phyloP scores from a whole-genome alignment of 306 rosid genomes.

The Crotalaria pallida region DNA sequence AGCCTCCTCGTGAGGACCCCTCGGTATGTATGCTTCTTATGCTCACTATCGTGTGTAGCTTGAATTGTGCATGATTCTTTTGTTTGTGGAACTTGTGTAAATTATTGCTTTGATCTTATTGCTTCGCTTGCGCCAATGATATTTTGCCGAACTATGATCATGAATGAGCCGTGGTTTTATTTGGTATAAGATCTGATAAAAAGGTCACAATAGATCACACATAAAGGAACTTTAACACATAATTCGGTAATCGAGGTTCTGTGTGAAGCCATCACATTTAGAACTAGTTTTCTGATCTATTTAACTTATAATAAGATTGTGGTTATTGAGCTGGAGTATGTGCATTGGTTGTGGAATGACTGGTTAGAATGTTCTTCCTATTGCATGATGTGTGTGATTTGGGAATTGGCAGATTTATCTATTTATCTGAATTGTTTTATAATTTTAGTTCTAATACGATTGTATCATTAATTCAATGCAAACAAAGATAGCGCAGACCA shows the following conservation, averaged over 20 bases:
- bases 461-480: slow-evolving; percentile 22
- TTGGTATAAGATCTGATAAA: background rate
- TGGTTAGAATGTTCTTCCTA: background rate
- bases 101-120: background rate
- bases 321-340: background rate
- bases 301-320: background rate
- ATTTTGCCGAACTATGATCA: background rate
- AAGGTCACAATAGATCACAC: background rate
- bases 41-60: background rate
- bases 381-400: background rate
- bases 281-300: background rate
- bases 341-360: background rate
- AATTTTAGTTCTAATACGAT: background rate
- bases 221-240: background rate
- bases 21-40: slow-evolving; percentile 49
- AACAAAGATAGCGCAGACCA: slow-evolving; percentile 32
- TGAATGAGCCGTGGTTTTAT: background rate
- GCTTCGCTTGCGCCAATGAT: background rate
- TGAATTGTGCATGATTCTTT: background rate
- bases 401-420: background rate
- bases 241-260: background rate
- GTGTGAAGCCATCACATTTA: background rate
- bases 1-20: slow-evolving; percentile 28
- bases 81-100: background rate
- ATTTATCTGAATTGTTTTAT: background rate